Conservation (phyloP, 805 yeast species). For the Wickerhamiella parazyma region DNA sequence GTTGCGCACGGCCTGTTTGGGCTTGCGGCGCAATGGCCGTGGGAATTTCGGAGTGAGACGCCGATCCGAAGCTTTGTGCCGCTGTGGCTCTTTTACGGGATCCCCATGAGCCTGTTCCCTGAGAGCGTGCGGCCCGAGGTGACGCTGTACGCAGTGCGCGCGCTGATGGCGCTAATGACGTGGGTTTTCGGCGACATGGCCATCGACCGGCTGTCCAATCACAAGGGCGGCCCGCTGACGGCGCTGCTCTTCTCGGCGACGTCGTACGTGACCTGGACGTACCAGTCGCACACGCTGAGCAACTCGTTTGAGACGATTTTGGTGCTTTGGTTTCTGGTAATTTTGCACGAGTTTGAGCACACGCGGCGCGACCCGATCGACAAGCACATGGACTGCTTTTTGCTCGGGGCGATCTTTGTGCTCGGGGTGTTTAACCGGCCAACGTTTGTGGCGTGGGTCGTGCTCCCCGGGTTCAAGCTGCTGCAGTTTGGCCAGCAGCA, state of each 20-base stretch:
- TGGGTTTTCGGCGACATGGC: conserved; percentile 30
- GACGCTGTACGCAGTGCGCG: conserved; percentile 40
- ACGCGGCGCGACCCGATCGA: conserved; percentile 16
- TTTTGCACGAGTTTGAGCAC: conserved; percentile 31
- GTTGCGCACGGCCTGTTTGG: conserved; percentile 34
- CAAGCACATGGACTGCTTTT: conserved; percentile 26
- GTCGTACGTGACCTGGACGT: conserved; percentile 59
- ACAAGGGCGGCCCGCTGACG: conserved; percentile 33
- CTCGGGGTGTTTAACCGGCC: conserved; percentile 75
- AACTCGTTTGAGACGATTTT: conserved; percentile 57
- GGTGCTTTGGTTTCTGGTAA: conserved; percentile 36
- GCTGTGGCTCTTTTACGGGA: conserved; percentile 48
- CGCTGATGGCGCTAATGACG: conserved; percentile 32
- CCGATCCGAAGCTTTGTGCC: conserved; percentile 68
- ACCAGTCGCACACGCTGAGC: conserved; percentile 82
- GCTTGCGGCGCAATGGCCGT: conserved; percentile 43
- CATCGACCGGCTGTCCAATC: conserved; percentile 34
- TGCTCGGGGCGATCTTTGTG: conserved; percentile 39
- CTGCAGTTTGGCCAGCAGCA: conserved; percentile 30
- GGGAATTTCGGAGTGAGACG: conserved; percentile 56
- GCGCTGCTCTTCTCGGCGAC: conserved; percentile 33
- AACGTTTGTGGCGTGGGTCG: conserved; percentile 64
- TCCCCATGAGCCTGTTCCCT: conserved; percentile 40
- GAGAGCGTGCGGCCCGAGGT: conserved; percentile 32
- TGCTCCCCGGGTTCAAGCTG: conserved; percentile 44